Evolutionary conservation across 176 grass and related monocot genomes (phyloP).

Genomic region (Oryza longistaminata): DNA sequence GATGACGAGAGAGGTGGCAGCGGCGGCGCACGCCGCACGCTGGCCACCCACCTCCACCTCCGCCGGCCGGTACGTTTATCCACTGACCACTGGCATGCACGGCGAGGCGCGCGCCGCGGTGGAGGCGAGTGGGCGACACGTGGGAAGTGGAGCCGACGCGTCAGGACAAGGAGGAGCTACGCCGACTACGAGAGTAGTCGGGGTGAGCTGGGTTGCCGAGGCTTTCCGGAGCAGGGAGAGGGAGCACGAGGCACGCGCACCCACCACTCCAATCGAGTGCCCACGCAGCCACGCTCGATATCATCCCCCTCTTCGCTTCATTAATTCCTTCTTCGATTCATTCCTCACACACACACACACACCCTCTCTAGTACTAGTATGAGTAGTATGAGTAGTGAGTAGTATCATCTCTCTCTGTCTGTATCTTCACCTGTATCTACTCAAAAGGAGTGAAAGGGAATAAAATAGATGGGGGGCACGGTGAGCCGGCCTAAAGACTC

Average conservation of each 20-base stretch:
- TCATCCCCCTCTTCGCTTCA: background rate
- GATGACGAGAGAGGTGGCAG: no score
- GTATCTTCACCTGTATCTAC: constrained; percentile 38
- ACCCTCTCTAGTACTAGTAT: background rate
- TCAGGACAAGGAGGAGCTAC: background rate
- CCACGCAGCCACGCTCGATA: constrained; percentile 15
- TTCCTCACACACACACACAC: background rate
- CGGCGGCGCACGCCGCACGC: background rate
- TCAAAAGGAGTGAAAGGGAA: constrained; percentile 42
- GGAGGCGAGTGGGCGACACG: constrained; percentile 9
- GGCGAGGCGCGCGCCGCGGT: background rate
- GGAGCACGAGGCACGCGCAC: constrained; percentile 44
- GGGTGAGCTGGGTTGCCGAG: constrained; percentile 39
- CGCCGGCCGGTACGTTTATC: background rate
- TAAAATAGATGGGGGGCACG: constrained; percentile 23
- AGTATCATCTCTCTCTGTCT: background rate
- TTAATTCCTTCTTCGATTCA: background rate
- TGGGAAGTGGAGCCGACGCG: constrained; percentile 5
- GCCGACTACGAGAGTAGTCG: background rate
- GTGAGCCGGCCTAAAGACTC: background rate
- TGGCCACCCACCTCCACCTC: constrained; percentile 32
- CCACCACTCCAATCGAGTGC: constrained; percentile 48
- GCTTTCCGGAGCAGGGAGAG: constrained; percentile 34
- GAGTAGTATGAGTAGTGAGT: background rate
- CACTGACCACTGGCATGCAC: background rate